A percentile compares a stretch with the other conserved stretches of the same genome.
Conservation (phyloP, 305 asterid species). For the Fraxinus sp. region DNA sequence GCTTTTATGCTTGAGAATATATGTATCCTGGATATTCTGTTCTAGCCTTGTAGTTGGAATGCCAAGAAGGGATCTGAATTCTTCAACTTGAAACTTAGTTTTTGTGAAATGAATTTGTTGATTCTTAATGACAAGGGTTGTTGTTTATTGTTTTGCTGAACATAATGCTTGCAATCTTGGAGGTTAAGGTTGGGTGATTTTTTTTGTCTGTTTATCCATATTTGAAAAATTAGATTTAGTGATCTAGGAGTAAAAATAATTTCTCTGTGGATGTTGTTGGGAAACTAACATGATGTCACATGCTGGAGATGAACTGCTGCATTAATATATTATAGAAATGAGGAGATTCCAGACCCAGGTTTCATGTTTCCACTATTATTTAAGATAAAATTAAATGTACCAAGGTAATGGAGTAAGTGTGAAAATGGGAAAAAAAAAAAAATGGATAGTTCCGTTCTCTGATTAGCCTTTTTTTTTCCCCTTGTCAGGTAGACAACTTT, state of each 20-base stretch:
- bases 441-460: slow-evolving; percentile 12
- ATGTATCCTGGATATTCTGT: too few species aligned
- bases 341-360: neutral
- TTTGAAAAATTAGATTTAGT: neutral
- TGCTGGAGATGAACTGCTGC: neutral
- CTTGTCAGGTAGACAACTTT: slow-evolving; percentile 88
- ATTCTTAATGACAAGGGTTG: neutral
- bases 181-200: neutral
- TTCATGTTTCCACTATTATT: neutral
- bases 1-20: neutral
- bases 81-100: neutral
- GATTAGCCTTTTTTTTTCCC: slow-evolving; percentile 15
- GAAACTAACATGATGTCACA: neutral
- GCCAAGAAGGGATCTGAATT: neutral
- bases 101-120: neutral
- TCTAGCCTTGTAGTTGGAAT: neutral
- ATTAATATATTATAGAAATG: neutral
- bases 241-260: neutral
- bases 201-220: neutral
- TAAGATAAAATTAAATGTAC: neutral
- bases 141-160: neutral
- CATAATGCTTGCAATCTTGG: neutral
- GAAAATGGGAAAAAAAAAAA: neutral
- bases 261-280: neutral
- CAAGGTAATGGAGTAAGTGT: neutral